phyloP scores from a whole-genome alignment of 495 filamentous ascomycete genomes.

The Neurospora terricola region DNA sequence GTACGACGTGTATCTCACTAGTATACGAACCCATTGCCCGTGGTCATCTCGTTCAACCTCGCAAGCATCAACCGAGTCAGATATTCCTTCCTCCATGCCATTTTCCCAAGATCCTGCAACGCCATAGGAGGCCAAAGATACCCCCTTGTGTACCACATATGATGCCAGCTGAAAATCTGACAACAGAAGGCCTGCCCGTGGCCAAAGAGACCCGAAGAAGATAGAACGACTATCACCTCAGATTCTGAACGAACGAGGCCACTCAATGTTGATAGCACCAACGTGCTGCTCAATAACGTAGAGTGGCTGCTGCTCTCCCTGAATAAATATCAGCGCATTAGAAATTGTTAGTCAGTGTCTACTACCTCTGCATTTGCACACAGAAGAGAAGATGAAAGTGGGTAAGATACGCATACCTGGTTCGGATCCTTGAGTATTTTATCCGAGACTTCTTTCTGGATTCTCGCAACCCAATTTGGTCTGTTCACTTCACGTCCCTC shows the following conservation, averaged over 20 bases:
- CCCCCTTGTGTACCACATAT: neutral
- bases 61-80: neutral
- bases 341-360: neutral
- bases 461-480: neutral
- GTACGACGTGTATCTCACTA: neutral
- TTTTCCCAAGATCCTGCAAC: neutral
- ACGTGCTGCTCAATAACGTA: neutral
- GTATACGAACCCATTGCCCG: neutral
- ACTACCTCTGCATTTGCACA: neutral
- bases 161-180: neutral
- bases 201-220: neutral
- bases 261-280: neutral
- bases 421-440: neutral
- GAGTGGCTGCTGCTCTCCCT: rapidly evolving
- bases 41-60: neutral
- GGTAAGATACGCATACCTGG: neutral
- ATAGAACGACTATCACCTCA: neutral
- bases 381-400: no score
- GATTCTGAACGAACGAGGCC: neutral
- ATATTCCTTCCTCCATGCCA: neutral
- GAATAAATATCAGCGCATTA: neutral
- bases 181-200: neutral
- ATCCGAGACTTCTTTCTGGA: neutral
- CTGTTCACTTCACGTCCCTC: neutral
- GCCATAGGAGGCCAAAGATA: neutral